phyloP scores from a whole-genome alignment of 2,329 filamentous ascomycete species.

The Cladorrhinum sp. region DNA sequence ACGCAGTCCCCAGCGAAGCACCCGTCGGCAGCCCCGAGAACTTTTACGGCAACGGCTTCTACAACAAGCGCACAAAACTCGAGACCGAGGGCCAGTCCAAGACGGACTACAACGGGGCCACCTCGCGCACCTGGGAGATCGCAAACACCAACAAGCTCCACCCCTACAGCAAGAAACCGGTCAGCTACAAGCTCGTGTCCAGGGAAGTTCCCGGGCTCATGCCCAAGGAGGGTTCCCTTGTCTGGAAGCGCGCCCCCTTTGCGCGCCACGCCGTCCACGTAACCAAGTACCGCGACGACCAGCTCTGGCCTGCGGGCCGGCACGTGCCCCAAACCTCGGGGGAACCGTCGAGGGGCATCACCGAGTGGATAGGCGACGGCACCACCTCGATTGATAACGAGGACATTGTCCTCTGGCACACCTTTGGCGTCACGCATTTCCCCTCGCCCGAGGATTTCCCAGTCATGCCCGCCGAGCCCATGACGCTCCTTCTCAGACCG shows the following conservation, averaged over 20 bases:
- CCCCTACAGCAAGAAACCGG: constrained; percentile 79
- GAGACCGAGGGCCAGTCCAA: constrained; percentile 64
- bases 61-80: constrained; percentile 77
- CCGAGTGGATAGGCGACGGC: constrained; percentile 73
- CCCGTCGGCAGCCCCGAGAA: constrained; percentile 80
- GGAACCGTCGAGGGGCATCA: constrained; percentile 69
- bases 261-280: constrained; percentile 85
- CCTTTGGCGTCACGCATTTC: constrained; percentile 88
- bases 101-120: constrained; percentile 78
- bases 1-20: constrained; percentile 67
- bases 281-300: constrained; percentile 77
- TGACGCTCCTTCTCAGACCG: constrained; percentile 74
- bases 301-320: constrained; percentile 80
- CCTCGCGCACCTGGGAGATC: constrained; percentile 86
- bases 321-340: constrained; percentile 88
- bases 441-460: constrained; percentile 88
- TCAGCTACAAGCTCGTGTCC: constrained; percentile 85
- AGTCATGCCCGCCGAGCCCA: constrained; percentile 84
- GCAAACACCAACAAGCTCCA: constrained; percentile 81
- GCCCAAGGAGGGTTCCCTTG: constrained; percentile 75
- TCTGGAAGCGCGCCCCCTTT: constrained; percentile 88
- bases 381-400: constrained; percentile 70
- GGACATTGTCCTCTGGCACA: constrained; percentile 90
- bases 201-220: constrained; percentile 76
- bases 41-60: constrained; percentile 87